Conservation (phyloP, 768 basidiomycete species). For the Obba rivulosa region DNA sequence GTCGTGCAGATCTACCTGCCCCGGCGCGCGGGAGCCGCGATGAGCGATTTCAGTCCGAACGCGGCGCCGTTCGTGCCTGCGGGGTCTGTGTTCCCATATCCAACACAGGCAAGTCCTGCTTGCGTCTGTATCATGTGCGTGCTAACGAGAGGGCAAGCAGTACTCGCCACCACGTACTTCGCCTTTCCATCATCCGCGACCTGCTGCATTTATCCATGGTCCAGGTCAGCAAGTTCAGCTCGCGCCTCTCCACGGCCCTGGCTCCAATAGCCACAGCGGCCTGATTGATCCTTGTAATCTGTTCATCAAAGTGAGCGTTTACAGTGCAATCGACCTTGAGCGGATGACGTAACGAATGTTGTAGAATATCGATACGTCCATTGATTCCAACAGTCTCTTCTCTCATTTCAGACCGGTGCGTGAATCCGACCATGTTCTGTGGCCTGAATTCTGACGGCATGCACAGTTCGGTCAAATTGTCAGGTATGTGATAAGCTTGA, state of each 20-base stretch:
- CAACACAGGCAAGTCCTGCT: conserved; percentile 43
- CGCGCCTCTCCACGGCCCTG: conserved; percentile 68
- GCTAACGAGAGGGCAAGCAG: conserved; percentile 21
- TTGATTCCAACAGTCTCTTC: conserved; percentile 83
- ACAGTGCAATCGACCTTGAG: conserved; percentile 3
- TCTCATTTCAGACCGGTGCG: conserved; percentile 75
- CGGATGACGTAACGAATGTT: conserved; percentile 10
- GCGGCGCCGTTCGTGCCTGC: conserved; percentile 77
- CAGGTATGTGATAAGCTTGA: conserved; percentile 43
- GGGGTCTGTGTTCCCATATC: conserved; percentile 58
- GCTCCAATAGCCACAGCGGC: conserved; percentile 80
- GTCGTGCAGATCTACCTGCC: conserved; percentile 76
- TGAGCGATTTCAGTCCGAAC: conserved; percentile 64
- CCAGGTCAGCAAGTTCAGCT: conserved; percentile 89
- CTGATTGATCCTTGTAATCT: conserved; percentile 88
- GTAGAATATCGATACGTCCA: conserved; percentile 80
- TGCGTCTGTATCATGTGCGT: conserved; percentile 1
- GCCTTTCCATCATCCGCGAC: conserved; percentile 34
- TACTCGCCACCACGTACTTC: conserved; percentile 67
- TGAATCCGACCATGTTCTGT: conserved; percentile 4
- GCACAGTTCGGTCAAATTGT: conserved; percentile 82
- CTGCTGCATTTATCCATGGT: conserved; percentile 67
- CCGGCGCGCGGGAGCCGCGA: conserved; percentile 44
- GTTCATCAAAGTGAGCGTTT: conserved; percentile 68
- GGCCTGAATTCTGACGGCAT: conserved; percentile 11